Conservation (phyloP, 176 grass and related monocot genomes). For the maize (Zea mays) region DNA sequence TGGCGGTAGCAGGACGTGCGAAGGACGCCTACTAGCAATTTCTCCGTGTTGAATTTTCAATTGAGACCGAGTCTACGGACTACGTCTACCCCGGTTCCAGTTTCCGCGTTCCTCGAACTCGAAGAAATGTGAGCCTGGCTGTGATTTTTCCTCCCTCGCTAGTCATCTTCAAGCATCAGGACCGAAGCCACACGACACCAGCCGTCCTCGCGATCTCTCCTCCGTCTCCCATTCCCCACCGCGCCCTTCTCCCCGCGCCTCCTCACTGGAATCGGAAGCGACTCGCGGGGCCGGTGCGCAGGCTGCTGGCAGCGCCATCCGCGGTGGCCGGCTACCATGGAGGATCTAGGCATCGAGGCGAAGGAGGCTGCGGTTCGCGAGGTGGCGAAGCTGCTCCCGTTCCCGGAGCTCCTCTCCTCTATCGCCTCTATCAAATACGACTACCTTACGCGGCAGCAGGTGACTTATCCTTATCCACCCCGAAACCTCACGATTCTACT, state of each 20-base stretch:
- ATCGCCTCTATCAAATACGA: constrained; percentile 89
- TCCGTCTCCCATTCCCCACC: constrained; percentile 1
- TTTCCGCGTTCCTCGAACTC: no score
- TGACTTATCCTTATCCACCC: constrained; percentile 30
- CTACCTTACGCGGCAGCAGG: constrained; percentile 94
- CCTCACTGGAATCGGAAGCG: constrained; percentile 25
- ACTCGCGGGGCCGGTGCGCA: constrained; percentile 8
- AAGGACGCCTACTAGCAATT: no score
- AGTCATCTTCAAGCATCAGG: background rate
- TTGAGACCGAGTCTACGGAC: no score
- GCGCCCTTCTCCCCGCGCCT: background rate
- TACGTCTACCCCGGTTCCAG: no score
- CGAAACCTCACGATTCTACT: constrained; percentile 8
- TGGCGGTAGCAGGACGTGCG: no score
- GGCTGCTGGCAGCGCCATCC: constrained; percentile 10
- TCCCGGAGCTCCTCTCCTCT: constrained; percentile 82
- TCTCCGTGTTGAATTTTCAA: no score
- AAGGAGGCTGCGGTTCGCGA: constrained; percentile 94
- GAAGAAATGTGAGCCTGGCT: no score
- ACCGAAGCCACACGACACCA: constrained; percentile 14
- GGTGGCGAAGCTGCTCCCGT: constrained; percentile 93
- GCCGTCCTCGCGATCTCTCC: constrained; percentile 29
- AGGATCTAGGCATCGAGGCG: constrained; percentile 96
- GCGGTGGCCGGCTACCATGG: constrained; percentile 52
- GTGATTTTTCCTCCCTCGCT: no score